These are phyloP conservation scores for Colletotrichum destructivum DNA, from an alignment of 2,329 filamentous ascomycete genomes.

Conservation along the genomic window DNA sequence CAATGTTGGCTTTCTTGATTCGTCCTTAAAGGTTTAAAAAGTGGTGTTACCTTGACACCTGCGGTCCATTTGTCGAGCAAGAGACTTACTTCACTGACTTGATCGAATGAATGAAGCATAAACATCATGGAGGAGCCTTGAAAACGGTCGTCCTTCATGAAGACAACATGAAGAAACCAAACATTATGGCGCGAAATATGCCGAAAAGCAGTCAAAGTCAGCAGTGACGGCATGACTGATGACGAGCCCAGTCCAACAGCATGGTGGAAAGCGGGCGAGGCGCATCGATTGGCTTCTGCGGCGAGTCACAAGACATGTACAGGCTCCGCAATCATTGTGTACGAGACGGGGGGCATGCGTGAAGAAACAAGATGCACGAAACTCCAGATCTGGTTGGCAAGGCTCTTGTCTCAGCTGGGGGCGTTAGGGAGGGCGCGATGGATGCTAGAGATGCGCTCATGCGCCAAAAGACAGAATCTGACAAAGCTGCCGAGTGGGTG, in stretches of 20 bases:
- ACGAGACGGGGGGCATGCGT: conserved; percentile 14
- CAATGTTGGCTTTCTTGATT: no score
- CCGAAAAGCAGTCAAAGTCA: conserved; percentile 3
- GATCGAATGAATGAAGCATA: neutral
- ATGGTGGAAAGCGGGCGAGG: conserved; percentile 11
- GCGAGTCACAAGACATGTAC: conserved; percentile 34
- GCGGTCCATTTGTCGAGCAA: neutral
- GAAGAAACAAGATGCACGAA: conserved; percentile 31
- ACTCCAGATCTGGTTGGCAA: conserved; percentile 10
- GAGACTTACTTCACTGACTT: neutral
- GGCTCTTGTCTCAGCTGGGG: neutral
- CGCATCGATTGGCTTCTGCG: conserved; percentile 28
- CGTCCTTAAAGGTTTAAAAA: no score
- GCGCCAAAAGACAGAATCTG: conserved; percentile 2
- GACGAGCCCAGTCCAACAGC: conserved; percentile 14
- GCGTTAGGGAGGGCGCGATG: neutral
- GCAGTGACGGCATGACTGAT: conserved; percentile 34
- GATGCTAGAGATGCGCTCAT: conserved; percentile 14
- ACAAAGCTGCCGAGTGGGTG: neutral
- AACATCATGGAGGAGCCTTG: neutral
- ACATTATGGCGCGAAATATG: neutral
- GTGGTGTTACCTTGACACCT: no score
- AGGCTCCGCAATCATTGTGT: conserved; percentile 29
- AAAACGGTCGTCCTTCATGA: neutral
- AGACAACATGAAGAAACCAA: neutral